Base-by-base conservation (phyloP, 73 alveolate genomes). In the Paramecium caudatum region DNA sequence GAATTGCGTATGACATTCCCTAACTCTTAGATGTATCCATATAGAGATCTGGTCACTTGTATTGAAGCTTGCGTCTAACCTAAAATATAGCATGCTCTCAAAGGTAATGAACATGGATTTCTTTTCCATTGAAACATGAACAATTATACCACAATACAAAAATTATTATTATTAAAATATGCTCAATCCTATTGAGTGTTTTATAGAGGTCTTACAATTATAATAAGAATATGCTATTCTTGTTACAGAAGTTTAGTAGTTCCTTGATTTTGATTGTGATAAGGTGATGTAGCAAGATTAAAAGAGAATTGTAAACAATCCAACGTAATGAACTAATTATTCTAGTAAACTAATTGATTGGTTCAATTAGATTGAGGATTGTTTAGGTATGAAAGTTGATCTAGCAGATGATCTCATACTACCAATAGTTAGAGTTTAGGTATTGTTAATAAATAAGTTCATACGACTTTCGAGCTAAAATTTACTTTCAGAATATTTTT, bases 51-150 rank as follows among this genome's bases (percentile, higher is more conserved):
- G 68, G 47, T 74, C 16, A 74, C 88, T 19, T 74, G 88, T 45
- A 41, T 74, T 74, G 88, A 74, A 74, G 88, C 88, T 17, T 74
- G 88, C 32, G 88, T 74, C 33, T 15, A 74, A 45, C 88, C 88
- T 12, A 74, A 74, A 74, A 74, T 74, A 16, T 74, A 74, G 47
- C 69, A 37, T 45, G 25, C 47, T 41, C 47, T 74, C 23, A 74
- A 39, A 74, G 88, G 88, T 5, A 74, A 74, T 74, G 88, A 74
- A 37, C 88, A 74, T 25, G 88, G 88, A 36, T 37, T 55, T 43
- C 8, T 55, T 27, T 55, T 55, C 45, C 80, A 55, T 55, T 55
- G 80, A 55, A 55, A 55, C 30, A 23, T 55, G 80, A 55, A 27
- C 80, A 27, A 55, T 55, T 19, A 55, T 16, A n/a, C n/a, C n/a